These are phyloP conservation scores for Gossypium turneri DNA, from an alignment of 345 rosid genomes.

Conservation along the genomic window DNA sequence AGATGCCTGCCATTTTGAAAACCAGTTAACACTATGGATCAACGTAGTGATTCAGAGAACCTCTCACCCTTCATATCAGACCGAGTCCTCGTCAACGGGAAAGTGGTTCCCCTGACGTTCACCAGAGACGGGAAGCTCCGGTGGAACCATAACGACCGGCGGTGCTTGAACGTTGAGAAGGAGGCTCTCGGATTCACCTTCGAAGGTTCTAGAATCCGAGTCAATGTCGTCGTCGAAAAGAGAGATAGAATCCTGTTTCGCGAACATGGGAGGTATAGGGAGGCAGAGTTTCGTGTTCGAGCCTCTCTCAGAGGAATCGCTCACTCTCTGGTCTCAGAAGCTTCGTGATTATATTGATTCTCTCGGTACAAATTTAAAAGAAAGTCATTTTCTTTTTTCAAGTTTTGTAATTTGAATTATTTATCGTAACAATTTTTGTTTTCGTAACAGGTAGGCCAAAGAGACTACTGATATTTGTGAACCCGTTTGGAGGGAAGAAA, in stretches of 20 bases:
- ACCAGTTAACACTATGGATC: constrained; percentile 21
- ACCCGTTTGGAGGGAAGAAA: constrained; percentile 92
- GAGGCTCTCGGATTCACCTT: constrained; percentile 59
- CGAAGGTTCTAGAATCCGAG: constrained; percentile 38
- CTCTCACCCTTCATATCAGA: constrained; percentile 34
- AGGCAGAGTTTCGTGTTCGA: constrained; percentile 78
- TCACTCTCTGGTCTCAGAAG: constrained; percentile 53
- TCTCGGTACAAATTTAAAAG: constrained; percentile 39
- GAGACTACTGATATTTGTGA: constrained; percentile 63
- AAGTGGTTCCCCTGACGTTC: constrained; percentile 34
- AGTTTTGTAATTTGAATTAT: background rate
- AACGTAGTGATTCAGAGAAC: constrained; percentile 18
- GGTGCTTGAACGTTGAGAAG: constrained; percentile 43
- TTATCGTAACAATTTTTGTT: background rate
- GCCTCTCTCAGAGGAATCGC: constrained; percentile 54
- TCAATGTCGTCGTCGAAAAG: constrained; percentile 44
- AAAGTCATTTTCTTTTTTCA: background rate
- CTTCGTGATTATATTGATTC: constrained; percentile 53
- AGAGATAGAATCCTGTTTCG: constrained; percentile 43
- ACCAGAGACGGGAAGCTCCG: constrained; percentile 52
- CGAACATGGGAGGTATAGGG: constrained; percentile 34
- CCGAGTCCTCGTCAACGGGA: constrained; percentile 44
- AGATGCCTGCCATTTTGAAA: background rate
- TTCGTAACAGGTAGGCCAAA: constrained; percentile 62
- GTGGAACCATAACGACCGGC: constrained; percentile 29